Percentiles rank a stretch among this genome's conserved stretches.
phyloP scores from a whole-genome alignment of 306 rosid genomes.

The Trifolium pratense region DNA sequence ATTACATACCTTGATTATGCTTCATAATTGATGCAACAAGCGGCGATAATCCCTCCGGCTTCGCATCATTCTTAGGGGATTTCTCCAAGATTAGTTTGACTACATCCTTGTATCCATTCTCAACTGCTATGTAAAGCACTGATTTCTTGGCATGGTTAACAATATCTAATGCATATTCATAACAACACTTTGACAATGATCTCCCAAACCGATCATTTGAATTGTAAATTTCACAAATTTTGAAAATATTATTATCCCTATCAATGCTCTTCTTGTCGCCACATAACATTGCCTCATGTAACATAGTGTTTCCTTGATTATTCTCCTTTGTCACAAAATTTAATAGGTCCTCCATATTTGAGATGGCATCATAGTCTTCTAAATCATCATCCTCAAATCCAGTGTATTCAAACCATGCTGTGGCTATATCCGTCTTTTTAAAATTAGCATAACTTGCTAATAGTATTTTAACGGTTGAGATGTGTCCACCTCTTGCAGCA shows the following conservation, averaged over 20 bases:
- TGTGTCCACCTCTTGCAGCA: conserved; percentile 32
- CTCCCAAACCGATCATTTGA: not conserved
- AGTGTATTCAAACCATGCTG: not conserved
- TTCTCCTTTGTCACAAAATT: not conserved
- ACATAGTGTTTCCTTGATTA: conserved; percentile 3
- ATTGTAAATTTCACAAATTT: not conserved
- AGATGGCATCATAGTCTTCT: not conserved
- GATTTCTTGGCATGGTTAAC: not conserved
- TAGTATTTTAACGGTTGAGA: not conserved
- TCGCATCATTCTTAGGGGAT: not conserved
- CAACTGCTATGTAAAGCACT: conserved; percentile 17
- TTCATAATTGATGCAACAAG: not conserved
- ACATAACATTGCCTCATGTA: conserved; percentile 36
- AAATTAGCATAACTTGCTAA: not conserved
- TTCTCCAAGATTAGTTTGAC: conserved; percentile 15
- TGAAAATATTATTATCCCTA: not conserved
- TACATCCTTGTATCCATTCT: not conserved
- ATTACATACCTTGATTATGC: not conserved
- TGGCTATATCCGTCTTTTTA: not conserved
- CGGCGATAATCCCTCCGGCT: not conserved
- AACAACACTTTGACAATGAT: not conserved
- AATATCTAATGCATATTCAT: not conserved
- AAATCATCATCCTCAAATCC: not conserved
- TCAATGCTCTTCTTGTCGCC: not conserved
- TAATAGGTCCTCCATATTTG: not conserved